Evolutionary conservation across 352 stramenopile species (phyloP), one percentile per base, ranked within the genome.

Genomic region (Blastocystis sp.): DNA sequence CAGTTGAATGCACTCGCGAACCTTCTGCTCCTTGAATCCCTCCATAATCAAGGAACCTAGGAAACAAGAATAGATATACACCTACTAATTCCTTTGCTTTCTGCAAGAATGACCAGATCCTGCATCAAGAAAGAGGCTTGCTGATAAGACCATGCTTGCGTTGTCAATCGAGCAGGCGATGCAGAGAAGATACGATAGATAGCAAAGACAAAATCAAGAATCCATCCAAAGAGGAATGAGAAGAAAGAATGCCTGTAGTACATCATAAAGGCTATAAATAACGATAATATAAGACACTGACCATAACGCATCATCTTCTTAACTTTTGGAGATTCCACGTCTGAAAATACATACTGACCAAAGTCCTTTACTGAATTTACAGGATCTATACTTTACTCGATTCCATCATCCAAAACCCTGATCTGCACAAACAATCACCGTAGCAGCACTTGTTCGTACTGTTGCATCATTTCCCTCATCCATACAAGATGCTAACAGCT

Each of bases 21-120:
- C 73, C 5, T 35, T 19, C n/a, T 64, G 42, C 30, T 84, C 73
- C n/a, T 35, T 84, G 53, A 84, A 84, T 5, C 73, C 73, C 27
- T 84, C 73, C 73, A 84, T 84, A 56, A 84, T 84, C n/a, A 84
- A 42, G 24, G 73, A 84, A 51, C 44, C 66, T 78, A 78, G 37
- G 7, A 17, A 30, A 40, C 56, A 19, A 78, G 7, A 0, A 22
- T 15, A 27, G 22, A 15, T n/a, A 22, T 51, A 24, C 0, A 35
- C 30, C 15, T 78, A 78, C 73, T 60, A 7, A 84, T 66, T 33
- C 73, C 73, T 57, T 84, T 84, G 73, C 73, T 84, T 57, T 84
- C 24, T 7, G 73, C 73, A 9, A 84, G 48, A 37, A 84, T 37
- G 15, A 84, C 42, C 56, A 84, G 35, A 57, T 84, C 53, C 27